phyloP scores from a whole-genome alignment of 371 early-diverging fungal species.

The Apophysomyces elegans region DNA sequence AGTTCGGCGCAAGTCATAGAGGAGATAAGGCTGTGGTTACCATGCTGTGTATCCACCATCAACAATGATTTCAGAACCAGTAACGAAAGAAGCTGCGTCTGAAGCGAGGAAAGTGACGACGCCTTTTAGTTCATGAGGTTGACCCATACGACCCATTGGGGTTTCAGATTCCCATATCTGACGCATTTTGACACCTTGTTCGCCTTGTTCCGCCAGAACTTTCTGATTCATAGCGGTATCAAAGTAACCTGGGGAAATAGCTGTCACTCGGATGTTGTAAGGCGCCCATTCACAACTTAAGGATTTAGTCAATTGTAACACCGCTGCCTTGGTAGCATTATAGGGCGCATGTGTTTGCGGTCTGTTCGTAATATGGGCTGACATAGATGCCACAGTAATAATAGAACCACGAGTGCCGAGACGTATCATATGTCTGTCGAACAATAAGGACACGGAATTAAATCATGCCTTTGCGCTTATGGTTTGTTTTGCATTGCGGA shows the following conservation, averaged over 20 bases:
- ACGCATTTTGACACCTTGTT: slow-evolving; percentile 29
- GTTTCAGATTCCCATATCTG: slow-evolving; percentile 36
- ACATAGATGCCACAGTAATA: slow-evolving; percentile 50
- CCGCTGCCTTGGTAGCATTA: slow-evolving; percentile 53
- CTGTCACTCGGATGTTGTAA: slow-evolving; percentile 46
- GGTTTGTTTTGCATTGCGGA: no score
- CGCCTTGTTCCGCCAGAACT: slow-evolving; percentile 36
- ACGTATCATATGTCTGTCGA: slow-evolving; percentile 40
- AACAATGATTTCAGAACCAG: slow-evolving; percentile 44
- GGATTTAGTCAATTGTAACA: slow-evolving; percentile 45
- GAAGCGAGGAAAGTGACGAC: slow-evolving; percentile 41
- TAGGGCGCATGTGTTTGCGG: slow-evolving; percentile 48
- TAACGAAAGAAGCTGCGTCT: slow-evolving; percentile 40
- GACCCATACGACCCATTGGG: slow-evolving; percentile 40
- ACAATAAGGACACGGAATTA: not conserved
- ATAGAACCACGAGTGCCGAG: slow-evolving; percentile 37
- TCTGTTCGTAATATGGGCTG: slow-evolving; percentile 40
- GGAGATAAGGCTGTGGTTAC: slow-evolving; percentile 12
- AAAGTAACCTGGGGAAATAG: slow-evolving; percentile 48
- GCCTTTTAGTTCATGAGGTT: slow-evolving; percentile 46
- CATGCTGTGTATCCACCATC: slow-evolving; percentile 49
- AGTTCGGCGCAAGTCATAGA: not conserved
- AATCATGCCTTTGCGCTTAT: no score
- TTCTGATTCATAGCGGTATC: slow-evolving; percentile 42
- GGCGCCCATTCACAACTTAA: slow-evolving; percentile 52